Conservation (phyloP, 805 yeast genomes). For the Grigorovia humatica region DNA sequence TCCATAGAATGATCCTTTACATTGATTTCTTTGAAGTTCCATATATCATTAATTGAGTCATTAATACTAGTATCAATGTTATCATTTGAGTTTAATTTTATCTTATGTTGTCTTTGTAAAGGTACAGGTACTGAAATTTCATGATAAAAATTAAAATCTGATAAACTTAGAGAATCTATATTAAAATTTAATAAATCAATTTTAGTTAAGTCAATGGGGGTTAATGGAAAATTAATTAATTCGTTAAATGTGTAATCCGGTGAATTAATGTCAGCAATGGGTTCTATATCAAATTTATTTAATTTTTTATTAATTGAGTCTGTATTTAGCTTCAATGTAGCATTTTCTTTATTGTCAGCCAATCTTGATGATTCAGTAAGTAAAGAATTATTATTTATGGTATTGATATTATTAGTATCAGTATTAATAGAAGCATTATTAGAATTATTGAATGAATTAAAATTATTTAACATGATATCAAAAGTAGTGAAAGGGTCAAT, state of each 20-base stretch:
- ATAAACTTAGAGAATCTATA: not conserved
- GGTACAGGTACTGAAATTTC: constrained; percentile 22
- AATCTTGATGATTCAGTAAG: too few species aligned
- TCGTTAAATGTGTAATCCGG: constrained; percentile 21
- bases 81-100: constrained; percentile 1
- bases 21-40: constrained; percentile 2
- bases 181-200: not conserved
- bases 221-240: constrained; percentile 12
- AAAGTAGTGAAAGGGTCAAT: constrained; percentile 20
- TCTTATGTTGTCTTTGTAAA: constrained; percentile 10
- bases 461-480: constrained; percentile 8
- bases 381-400: not conserved
- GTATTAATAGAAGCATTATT: not conserved
- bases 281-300: not conserved
- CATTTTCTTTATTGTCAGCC: not conserved
- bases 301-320: not conserved
- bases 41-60: not conserved
- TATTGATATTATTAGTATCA: too few species aligned
- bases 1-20: not conserved
- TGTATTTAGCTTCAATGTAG: not conserved
- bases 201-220: not conserved
- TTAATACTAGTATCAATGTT: not conserved
- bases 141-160: constrained; percentile 21
- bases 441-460: not conserved
- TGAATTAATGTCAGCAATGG: constrained; percentile 9